Percentiles rank a stretch among this genome's conserved stretches.
phyloP scores from a whole-genome alignment of 495 filamentous ascomycete species.

The Daldinia grandis region DNA sequence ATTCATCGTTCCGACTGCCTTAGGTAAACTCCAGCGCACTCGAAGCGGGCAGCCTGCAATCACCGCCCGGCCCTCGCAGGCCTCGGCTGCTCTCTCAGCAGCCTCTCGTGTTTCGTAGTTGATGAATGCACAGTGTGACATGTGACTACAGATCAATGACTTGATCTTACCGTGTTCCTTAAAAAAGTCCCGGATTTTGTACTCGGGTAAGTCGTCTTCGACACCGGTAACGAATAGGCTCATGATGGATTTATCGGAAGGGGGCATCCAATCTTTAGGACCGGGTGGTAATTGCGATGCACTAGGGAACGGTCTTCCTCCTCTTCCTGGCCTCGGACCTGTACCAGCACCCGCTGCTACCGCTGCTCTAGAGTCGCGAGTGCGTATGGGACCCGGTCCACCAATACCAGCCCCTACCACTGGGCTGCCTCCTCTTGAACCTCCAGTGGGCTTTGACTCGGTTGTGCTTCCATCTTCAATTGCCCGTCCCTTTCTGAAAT shows the following conservation, averaged over 20 bases:
- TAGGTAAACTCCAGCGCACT: conserved; percentile 91
- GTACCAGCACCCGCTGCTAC: conserved; percentile 49
- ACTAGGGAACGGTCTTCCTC: conserved; percentile 68
- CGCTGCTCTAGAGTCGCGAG: conserved; percentile 65
- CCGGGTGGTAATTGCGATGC: conserved; percentile 79
- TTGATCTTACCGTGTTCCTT: conserved; percentile 84
- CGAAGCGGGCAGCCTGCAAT: conserved; percentile 85
- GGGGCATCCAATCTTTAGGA: conserved; percentile 83
- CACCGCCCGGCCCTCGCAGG: conserved; percentile 87
- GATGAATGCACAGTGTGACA: conserved; percentile 94
- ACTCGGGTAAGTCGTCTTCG: conserved; percentile 94
- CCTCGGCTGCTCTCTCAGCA: conserved; percentile 83
- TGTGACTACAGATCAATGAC: conserved; percentile 92
- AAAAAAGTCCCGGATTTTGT: conserved; percentile 90
- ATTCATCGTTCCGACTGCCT: conserved; percentile 87
- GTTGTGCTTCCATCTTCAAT: conserved; percentile 61
- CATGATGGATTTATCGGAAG: conserved; percentile 81
- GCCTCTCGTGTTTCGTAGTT: conserved; percentile 85
- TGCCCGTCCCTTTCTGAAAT: conserved; percentile 83
- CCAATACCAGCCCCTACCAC: conserved; percentile 56
- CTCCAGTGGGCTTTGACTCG: conserved; percentile 53
- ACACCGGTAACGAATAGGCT: conserved; percentile 94
- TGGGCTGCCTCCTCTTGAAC: conserved; percentile 53
- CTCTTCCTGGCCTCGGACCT: conserved; percentile 52
- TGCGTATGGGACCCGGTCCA: conserved; percentile 75